Percentiles rank a stretch among this genome's conserved stretches.
Conservation (phyloP, 257 asterid genomes). For the Avicennia marina region DNA sequence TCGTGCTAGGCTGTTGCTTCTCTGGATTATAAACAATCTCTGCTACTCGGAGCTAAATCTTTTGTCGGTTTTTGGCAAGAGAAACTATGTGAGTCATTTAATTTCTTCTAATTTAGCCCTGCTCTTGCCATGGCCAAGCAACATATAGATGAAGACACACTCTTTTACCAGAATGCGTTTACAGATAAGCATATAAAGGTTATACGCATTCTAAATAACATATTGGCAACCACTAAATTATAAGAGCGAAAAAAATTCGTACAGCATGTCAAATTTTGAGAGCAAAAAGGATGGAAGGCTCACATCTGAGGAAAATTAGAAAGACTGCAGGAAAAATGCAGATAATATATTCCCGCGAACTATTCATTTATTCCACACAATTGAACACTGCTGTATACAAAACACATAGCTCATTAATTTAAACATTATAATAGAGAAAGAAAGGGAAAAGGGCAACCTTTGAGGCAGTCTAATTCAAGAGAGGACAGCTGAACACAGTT, state of each 20-base stretch:
- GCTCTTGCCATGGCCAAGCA: not conserved
- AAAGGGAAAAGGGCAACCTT: constrained; percentile 37
- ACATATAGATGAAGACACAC: not conserved
- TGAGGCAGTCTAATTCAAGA: constrained; percentile 69
- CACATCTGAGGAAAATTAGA: no score
- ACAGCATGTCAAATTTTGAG: no score
- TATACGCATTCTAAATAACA: not conserved
- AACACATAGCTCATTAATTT: not conserved
- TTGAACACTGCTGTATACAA: not conserved
- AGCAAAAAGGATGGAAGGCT: no score
- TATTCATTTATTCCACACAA: not conserved
- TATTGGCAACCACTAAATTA: not conserved
- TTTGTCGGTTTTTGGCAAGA: not conserved
- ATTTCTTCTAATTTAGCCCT: not conserved
- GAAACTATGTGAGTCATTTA: not conserved
- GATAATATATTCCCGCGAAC: no score
- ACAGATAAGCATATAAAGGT: not conserved
- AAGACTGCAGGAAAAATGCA: no score
- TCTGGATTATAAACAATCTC: no score
- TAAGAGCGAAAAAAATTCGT: no score
- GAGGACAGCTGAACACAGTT: constrained; percentile 64
- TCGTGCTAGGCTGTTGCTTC: not conserved
- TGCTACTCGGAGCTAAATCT: not conserved
- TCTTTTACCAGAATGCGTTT: not conserved
- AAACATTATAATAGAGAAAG: not conserved